Conservation (phyloP, 768 basidiomycete genomes). For the Nidularia sp. region DNA sequence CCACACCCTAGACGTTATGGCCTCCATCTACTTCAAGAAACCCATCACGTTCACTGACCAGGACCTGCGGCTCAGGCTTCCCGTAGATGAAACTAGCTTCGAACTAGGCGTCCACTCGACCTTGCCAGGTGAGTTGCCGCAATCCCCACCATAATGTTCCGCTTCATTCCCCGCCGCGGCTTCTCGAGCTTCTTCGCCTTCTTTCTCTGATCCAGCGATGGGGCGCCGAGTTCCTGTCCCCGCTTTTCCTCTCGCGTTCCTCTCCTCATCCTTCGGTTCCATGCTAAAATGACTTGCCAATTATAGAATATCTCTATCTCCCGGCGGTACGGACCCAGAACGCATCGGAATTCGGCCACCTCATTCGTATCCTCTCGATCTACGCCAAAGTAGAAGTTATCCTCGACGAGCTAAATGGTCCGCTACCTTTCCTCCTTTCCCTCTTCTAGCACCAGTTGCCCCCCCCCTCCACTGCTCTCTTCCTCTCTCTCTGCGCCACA, state of each 20-base stretch:
- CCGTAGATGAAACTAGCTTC: conserved; percentile 80
- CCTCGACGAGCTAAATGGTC: conserved; percentile 49
- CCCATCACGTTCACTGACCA: conserved; percentile 35
- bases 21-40: conserved; percentile 41
- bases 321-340: conserved; percentile 56
- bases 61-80: conserved; percentile 60
- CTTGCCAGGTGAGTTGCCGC: conserved; percentile 38
- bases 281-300: conserved; percentile 3
- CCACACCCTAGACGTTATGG: conserved; percentile 53
- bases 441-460: no score
- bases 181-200: background rate
- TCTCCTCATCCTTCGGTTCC: background rate
- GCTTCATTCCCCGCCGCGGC: conserved; percentile 2
- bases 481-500: background rate
- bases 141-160: conserved; percentile 5
- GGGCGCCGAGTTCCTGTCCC: background rate
- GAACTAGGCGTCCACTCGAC: conserved; percentile 64
- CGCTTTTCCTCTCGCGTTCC: background rate
- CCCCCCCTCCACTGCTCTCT: background rate
- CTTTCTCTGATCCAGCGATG: background rate
- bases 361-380: conserved; percentile 65
- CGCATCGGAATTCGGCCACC: conserved; percentile 73
- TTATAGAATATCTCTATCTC: conserved; percentile 65
- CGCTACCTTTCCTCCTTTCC: conserved; percentile 5
- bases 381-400: conserved; percentile 57